These are phyloP conservation scores for Trypanosoma avium DNA, from an alignment of 208 protist genomes.

Conservation along the genomic window DNA sequence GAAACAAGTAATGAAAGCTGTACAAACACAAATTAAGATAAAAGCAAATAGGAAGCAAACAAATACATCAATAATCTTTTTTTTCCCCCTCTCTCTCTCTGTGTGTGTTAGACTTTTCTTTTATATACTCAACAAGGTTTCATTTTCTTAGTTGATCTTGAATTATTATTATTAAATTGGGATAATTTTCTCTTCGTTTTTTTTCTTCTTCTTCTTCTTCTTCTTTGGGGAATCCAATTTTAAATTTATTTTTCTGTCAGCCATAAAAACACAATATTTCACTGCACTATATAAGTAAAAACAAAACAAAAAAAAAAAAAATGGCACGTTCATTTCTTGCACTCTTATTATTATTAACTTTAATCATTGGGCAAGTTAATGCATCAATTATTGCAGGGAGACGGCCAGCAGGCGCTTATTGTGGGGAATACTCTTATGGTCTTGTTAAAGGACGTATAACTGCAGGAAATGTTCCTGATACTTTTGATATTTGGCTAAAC, in stretches of 20 bases:
- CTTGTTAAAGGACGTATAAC: conserved; percentile 52
- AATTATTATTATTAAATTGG: no score
- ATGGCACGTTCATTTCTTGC: conserved; percentile 6
- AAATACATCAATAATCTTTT: conserved; percentile 10
- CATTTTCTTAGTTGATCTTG: no score
- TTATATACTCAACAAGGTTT: no score
- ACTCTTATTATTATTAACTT: conserved; percentile 6
- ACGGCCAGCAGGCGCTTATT: conserved; percentile 47
- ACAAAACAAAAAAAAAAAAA: not conserved
- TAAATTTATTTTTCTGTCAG: not conserved
- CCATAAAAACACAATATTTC: not conserved
- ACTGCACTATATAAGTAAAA: not conserved
- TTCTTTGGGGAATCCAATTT: not conserved
- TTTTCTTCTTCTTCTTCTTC: conserved; percentile 2
- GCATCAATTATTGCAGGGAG: conserved; percentile 2
- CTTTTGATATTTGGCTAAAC: conserved; percentile 55
- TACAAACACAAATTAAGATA: no score
- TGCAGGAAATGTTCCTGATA: conserved; percentile 8
- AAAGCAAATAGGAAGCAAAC: conserved; percentile 8
- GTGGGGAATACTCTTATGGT: conserved; percentile 46
- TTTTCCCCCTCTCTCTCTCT: conserved; percentile 16
- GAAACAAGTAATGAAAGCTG: no score
- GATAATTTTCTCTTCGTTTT: not conserved
- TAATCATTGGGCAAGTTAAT: not conserved
- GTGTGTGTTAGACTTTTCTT: no score